Evolutionary conservation across 177 flowering plant genomes (phyloP).

Genomic region (Tripterygium wilfordii): DNA sequence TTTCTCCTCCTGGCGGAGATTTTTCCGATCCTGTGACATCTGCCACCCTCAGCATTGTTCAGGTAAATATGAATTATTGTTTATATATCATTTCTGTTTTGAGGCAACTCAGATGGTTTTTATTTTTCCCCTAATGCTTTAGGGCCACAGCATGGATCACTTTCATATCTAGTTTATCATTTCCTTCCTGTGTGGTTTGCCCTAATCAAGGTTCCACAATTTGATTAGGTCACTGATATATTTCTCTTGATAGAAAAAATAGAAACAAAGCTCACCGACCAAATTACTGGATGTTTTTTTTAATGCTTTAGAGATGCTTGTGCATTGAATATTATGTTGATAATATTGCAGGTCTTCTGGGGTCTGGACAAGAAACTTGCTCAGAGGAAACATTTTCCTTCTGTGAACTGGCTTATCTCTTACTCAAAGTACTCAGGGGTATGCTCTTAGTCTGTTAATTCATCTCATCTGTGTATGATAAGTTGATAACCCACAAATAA

Average conservation of each 20-base stretch:
- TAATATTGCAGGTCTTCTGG: slow-evolving; percentile 85
- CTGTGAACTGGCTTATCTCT: slow-evolving; percentile 98
- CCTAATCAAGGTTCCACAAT: too few species aligned
- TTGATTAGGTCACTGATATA: too few species aligned
- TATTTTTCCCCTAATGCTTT: background rate
- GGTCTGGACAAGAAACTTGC: slow-evolving; percentile 99
- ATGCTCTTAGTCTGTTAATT: slow-evolving; percentile 8
- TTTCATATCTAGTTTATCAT: background rate
- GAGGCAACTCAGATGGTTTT: background rate
- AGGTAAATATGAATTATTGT: slow-evolving; percentile 38
- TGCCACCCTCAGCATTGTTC: slow-evolving; percentile 96
- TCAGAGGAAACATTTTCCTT: slow-evolving; percentile 97
- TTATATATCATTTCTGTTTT: background rate
- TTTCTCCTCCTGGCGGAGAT: slow-evolving; percentile 99
- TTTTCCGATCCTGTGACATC: slow-evolving; percentile 99
- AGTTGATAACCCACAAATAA: too few species aligned
- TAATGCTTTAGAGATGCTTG: too few species aligned
- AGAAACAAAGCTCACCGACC: too few species aligned
- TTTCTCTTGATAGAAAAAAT: too few species aligned
- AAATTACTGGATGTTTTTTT: too few species aligned
- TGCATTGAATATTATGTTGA: background rate
- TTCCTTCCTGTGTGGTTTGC: background rate
- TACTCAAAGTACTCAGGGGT: slow-evolving; percentile 94
- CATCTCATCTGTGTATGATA: background rate
- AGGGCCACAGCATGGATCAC: too few species aligned